These are phyloP conservation scores for Diversispora eburnea DNA, from an alignment of 192 early-diverging fungal species.

Conservation along the genomic window DNA sequence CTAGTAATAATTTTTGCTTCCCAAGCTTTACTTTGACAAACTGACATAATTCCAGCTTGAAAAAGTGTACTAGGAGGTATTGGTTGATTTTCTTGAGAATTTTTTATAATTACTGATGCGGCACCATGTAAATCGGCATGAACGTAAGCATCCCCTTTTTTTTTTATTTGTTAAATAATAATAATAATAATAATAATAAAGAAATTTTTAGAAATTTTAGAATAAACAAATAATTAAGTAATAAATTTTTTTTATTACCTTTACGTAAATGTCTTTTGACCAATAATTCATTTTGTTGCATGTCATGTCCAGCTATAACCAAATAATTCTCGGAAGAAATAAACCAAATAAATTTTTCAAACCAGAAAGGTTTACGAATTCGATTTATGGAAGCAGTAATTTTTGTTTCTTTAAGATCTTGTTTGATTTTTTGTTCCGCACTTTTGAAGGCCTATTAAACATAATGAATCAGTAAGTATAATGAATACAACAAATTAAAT, in stretches of 20 bases:
- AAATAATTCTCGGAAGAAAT: slow-evolving; percentile 89
- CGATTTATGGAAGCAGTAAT: slow-evolving; percentile 76
- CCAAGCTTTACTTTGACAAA: slow-evolving; percentile 94
- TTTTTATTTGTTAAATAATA: too few species aligned
- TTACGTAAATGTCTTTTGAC: slow-evolving; percentile 65
- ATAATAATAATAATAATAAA: slow-evolving; percentile 40
- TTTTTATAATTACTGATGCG: slow-evolving; percentile 86
- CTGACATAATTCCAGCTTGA: slow-evolving; percentile 94
- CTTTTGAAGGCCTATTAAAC: slow-evolving; percentile 68
- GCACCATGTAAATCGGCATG: slow-evolving; percentile 93
- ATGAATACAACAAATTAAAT: neutral
- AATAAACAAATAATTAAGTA: too few species aligned
- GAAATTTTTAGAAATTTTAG: slow-evolving; percentile 25
- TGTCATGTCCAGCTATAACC: slow-evolving; percentile 89
- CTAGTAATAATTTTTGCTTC: slow-evolving; percentile 93
- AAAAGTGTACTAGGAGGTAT: slow-evolving; percentile 88
- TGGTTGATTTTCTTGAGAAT: slow-evolving; percentile 52
- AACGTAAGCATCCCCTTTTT: slow-evolving; percentile 79
- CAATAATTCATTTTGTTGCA: slow-evolving; percentile 89
- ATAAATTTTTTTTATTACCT: slow-evolving; percentile 31
- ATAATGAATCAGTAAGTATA: neutral
- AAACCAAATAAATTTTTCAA: slow-evolving; percentile 98
- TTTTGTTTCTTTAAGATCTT: slow-evolving; percentile 73
- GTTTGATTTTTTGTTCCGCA: slow-evolving; percentile 85
- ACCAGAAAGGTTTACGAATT: slow-evolving; percentile 93